Base-by-base conservation (phyloP, 2,329 filamentous ascomycete genomes). In the Talaromyces sp. region DNA sequence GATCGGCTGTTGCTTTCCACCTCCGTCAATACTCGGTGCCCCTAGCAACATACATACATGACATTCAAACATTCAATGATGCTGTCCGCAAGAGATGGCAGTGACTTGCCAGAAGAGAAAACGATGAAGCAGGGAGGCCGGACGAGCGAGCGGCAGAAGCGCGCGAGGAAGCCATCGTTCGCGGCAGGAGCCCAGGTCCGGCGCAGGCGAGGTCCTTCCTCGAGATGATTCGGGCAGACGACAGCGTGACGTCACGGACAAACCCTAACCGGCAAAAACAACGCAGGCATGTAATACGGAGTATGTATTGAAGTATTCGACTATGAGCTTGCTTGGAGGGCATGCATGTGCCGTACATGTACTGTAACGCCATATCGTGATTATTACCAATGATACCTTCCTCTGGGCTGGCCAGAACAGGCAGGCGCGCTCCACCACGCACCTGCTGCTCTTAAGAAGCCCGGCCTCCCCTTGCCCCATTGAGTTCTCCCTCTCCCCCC, bases 191-290 rank as follows among this genome's bases (percentile, higher is more conserved):
- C 49, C 8, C 26, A 29, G 49, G 26, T 52, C 49, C 49, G 49
- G 14, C 17, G 49, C 49, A 52, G 26, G 49, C 14, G 17, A 26
- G 53, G 32, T 55, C 53, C 53, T 55, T 55, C 53, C 26, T 24
- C 10, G 27, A 8, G 31, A 26, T 55, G 21, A 31, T 43, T 26
- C 26, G 24, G 14, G 49, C 24, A 24, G 29, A 58, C 57, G 49
- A 29, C 49, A 58, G 49, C 57, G 57, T 58, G 57, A 58, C 57
- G 55, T 57, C 55, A 57, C 55, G 49, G 14, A 19, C 21, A 51
- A 57, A 57, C 55, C 55, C 55, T 57, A 57, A 56, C 7, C 38
- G 35, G 24, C 41, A 32, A 43, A 10, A 35, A 9, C 19, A 7
- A 8, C 10, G 43, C 9, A 46, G 11, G 10, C 43, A 4, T 10